Base-by-base conservation (phyloP, 495 filamentous ascomycete species). In the Astrothelium subdiscretum region DNA sequence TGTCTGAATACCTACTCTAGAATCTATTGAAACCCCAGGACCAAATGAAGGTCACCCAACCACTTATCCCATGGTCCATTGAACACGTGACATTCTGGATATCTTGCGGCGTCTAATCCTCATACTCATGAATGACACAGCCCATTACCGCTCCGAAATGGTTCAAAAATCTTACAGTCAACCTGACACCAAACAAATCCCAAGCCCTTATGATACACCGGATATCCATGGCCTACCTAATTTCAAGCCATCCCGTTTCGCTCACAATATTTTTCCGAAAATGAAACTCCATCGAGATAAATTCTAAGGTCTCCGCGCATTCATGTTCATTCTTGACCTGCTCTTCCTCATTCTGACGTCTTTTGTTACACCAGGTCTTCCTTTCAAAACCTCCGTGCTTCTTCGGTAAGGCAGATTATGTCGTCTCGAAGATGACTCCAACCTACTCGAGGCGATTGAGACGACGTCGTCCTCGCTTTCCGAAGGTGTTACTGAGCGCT, bases 311-410 rank as follows among this genome's bases (percentile, higher is more conserved):
- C 48, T 54, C 20, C 48, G 20, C 48, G 48, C 48, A 29, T 26
- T 54, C 48, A 54, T 54, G 15, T 54, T 54, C 22, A 54, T 26
- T 29, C 48, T 20, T 10, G 48, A 54, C 48, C 48, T 26, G 15
- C 48, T 54, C 48, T 54, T 54, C 24, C 48, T 54, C 48, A 54
- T 54, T 24, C 48, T 54, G 2, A 54, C 48, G 24, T 54, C 48
- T 54, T 54, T 54, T 4, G n/a, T 54, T 8, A 54, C 48, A 29
- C 48, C 48, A 29, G 48, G 48, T 24, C 48, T 26, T 26, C 48
- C 48, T 29, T 29, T 54, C 6, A 54, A 29, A 15, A 54, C 24
- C 48, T 54, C 48, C 6, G 20, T 54, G 24, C 48, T 54, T 24
- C 48, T 54, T 54, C 48, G 26, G 48, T 54, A 54, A 26, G 48